Evolutionary conservation across 73 alveolate species (phyloP), one percentile per base, ranked within the genome.

Genomic region (Paramecium sexaurelia): DNA sequence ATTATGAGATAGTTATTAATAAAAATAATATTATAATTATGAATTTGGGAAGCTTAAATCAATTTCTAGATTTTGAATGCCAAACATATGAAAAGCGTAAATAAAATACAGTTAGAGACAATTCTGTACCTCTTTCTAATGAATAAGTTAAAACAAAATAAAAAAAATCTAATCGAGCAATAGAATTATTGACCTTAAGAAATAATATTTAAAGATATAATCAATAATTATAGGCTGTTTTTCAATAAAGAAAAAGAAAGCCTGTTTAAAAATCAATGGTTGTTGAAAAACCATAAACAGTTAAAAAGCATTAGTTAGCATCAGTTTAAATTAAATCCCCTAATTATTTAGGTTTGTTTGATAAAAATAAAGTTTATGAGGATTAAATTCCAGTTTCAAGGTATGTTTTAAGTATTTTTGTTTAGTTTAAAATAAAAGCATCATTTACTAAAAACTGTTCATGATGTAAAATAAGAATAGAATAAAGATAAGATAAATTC

Each of bases 331-430:
- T 71, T 11, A 33, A 35, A 71, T 71, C 55, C 11, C 86, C 86
- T 15, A 71, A 71, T 32, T 71, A 35, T 71, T 71, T 71, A 36
- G 86, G 86, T 15, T 33, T 71, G 9, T 71, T 71, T 71, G 86
- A 71, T 71, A 71, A 35, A 33, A 27, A 20, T 0, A 61, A 32
- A 61, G 83, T 61, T 13, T 61, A 26, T 29, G 83, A 26, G 6
- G 83, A 61, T 19, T 61, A 19, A 51, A 20, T 51, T 51, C 67
- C 67, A n/a, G 67, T 61, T 22, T 22, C 39, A 61, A 61, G 43
- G 43, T 32, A 27, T 7, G 10, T 9, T 33, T 36, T 37, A n/a
- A 35, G 22, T 35, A 1, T 15, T 3, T 9, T 9, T 27, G 11
- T 15, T 15, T 32, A 71, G 56, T n/a, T 71, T 37, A 71, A 71